Evolutionary conservation across 2,329 filamentous ascomycete genomes (phyloP), one percentile per base, ranked within the genome.

Genomic region (Coniella vitis): DNA sequence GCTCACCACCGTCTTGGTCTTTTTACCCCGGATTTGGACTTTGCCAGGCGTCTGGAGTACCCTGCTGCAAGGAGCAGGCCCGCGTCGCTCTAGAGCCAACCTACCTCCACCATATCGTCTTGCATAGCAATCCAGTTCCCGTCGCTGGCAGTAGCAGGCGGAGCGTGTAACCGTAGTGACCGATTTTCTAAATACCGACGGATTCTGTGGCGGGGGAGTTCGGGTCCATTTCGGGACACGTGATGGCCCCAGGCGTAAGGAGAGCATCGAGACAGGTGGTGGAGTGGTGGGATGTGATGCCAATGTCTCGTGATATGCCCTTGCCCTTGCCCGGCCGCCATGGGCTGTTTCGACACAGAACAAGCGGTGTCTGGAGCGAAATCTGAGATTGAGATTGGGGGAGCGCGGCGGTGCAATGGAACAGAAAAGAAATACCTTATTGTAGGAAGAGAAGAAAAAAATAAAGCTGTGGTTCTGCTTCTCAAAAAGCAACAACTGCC

Each of bases 1-100:
- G 51, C 67, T 76, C 56, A 82, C 56, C 1, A 72, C 73, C 3
- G 75, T 72, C 59, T 63, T 74, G 4, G 74, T 79, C 64, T 76
- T 80, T 61, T 76, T 79, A 51, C 75, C 73, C 59, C 77, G 69
- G 35, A 56, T 53, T 34, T 66, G 65, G 19, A 16, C 12, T 36
- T n/a, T 29, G 10, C 10, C 25, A 29, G 10, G 39, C 29, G 21
- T 22, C 29, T 40, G 42, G 35, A 38, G 46, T 25, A 40, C 20
- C 38, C 34, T 31, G 39, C 22, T 34, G 34, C 34, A 31, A 17
- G 19, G 38, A 29, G 25, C 5, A 29, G 25, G 25, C 25, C 10
- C 10, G 20, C 41, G 37, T 22, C 21, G 49, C 35, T 35, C 14
- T 4, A 32, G 47, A 12, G 39, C 42, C 45, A 44, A 21, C 5